Percentiles rank a stretch among this genome's conserved stretches.
Evolutionary conservation across 2,329 filamentous ascomycete genomes (phyloP).

Genomic region (Dactylonectria estremocensis): DNA sequence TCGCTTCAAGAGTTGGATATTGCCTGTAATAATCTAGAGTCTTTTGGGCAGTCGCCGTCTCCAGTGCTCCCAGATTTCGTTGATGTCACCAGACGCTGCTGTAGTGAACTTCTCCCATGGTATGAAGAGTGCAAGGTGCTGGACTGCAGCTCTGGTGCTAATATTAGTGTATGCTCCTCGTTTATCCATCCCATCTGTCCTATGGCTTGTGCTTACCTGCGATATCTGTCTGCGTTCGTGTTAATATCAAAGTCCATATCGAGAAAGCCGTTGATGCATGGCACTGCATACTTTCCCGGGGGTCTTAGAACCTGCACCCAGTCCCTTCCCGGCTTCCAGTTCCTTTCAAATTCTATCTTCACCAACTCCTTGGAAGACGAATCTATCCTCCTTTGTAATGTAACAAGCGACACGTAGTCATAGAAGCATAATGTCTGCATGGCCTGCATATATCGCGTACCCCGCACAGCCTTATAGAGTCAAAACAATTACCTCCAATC

Average conservation of each 20-base stretch:
- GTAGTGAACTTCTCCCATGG: slow-evolving; percentile 3
- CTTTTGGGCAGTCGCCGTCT: not conserved
- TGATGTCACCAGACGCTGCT: not conserved
- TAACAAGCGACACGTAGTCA: not conserved
- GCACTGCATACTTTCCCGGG: slow-evolving; percentile 7
- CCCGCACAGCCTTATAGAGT: too few relatives aligned
- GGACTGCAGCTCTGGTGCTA: slow-evolving; percentile 1
- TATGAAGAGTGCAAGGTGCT: slow-evolving; percentile 11
- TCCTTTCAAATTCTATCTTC: slow-evolving; percentile 4
- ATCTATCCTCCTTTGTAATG: not conserved
- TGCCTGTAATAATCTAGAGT: not conserved
- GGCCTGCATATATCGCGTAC: too few relatives aligned
- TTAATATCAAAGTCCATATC: too few relatives aligned
- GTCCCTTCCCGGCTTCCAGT: too few relatives aligned
- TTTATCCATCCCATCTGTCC: too few relatives aligned
- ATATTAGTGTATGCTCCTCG: too few relatives aligned
- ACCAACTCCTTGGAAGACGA: not conserved
- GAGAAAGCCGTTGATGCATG: slow-evolving; percentile 4
- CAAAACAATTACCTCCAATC: too few relatives aligned
- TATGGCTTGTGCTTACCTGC: too few relatives aligned
- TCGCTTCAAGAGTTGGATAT: slow-evolving; percentile 19
- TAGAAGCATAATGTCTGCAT: not conserved
- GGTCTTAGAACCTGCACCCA: too few relatives aligned
- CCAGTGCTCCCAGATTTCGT: not conserved
- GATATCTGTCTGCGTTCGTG: too few relatives aligned